Evolutionary conservation across 2,329 filamentous ascomycete species (phyloP).

Genomic region (Ceratocystis cubensis): DNA sequence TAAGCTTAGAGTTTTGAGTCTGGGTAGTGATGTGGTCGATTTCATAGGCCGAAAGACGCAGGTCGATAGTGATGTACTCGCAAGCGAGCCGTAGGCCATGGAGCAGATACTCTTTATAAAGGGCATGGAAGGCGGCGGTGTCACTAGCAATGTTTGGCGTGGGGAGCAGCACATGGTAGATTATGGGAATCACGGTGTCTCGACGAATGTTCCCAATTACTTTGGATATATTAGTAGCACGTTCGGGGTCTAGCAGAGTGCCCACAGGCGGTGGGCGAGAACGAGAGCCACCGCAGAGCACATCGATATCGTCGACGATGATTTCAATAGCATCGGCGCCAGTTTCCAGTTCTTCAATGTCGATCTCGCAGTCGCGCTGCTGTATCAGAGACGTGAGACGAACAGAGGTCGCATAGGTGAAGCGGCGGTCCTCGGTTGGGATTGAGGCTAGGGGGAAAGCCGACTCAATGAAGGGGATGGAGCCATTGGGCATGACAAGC

Average conservation of each 20-base stretch:
- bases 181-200: conserved; percentile 47
- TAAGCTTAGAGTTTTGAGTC: conserved; percentile 47
- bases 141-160: conserved; percentile 15
- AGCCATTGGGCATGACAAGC: conserved; percentile 42
- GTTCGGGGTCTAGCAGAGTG: conserved; percentile 24
- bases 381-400: conserved; percentile 44
- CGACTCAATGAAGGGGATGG: conserved; percentile 47
- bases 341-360: conserved; percentile 53
- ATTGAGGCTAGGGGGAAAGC: conserved; percentile 53
- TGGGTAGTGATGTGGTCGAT: conserved; percentile 38
- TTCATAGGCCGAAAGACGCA: conserved; percentile 41
- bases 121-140: conserved; percentile 23
- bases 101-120: conserved; percentile 44
- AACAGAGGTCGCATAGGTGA: conserved; percentile 55
- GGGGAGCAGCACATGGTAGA: conserved; percentile 39
- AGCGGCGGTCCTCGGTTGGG: conserved; percentile 46
- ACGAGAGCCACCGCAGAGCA: conserved; percentile 14
- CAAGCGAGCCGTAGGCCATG: conserved; percentile 50
- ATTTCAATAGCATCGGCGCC: conserved; percentile 57
- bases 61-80: conserved; percentile 50
- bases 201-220: conserved; percentile 49
- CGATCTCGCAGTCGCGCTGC: conserved; percentile 31
- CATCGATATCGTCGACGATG: conserved; percentile 30
- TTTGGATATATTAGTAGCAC: conserved; percentile 42
- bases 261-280: conserved; percentile 16